Conservation (phyloP, 768 basidiomycete species). For the Daedaleopsis nitida region DNA sequence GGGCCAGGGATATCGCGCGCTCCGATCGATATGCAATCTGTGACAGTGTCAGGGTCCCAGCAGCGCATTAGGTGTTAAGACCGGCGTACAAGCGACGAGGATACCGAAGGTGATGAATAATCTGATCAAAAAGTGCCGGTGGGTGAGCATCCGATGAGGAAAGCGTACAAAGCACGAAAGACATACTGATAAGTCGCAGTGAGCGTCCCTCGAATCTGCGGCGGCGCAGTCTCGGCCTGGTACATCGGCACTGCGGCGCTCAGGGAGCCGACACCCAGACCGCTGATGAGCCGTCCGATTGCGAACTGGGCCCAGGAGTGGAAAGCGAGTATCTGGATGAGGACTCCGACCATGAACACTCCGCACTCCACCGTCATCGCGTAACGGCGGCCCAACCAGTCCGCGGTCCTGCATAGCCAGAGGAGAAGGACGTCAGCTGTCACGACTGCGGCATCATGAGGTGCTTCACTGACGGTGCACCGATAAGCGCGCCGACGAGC, state of each 20-base stretch:
- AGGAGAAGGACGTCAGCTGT: background rate
- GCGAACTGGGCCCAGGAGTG: slow-evolving; percentile 67
- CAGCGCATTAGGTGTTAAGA: background rate
- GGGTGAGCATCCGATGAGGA: slow-evolving; percentile 37
- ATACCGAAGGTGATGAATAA: slow-evolving; percentile 74
- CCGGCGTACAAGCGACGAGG: slow-evolving; percentile 56
- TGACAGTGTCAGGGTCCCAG: slow-evolving; percentile 5
- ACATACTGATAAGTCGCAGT: slow-evolving; percentile 42
- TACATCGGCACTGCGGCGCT: slow-evolving; percentile 74
- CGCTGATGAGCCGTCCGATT: slow-evolving; percentile 64
- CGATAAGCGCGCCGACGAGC: slow-evolving; percentile 58
- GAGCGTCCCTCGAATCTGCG: slow-evolving; percentile 69
- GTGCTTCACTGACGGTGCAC: slow-evolving; percentile 52
- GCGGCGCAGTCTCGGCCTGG: slow-evolving; percentile 73
- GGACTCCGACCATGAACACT: slow-evolving; percentile 60
- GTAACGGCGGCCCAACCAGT: slow-evolving; percentile 62
- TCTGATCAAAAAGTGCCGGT: slow-evolving; percentile 29
- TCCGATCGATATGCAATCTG: slow-evolving; percentile 74
- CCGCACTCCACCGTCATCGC: slow-evolving; percentile 66
- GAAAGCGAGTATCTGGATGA: slow-evolving; percentile 56
- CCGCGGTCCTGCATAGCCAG: slow-evolving; percentile 47
- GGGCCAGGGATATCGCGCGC: slow-evolving; percentile 50
- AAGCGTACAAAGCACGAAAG: background rate
- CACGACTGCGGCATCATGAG: background rate
- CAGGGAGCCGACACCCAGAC: slow-evolving; percentile 68